Conservation (phyloP, 768 basidiomycete species). For the Russula sp. region DNA sequence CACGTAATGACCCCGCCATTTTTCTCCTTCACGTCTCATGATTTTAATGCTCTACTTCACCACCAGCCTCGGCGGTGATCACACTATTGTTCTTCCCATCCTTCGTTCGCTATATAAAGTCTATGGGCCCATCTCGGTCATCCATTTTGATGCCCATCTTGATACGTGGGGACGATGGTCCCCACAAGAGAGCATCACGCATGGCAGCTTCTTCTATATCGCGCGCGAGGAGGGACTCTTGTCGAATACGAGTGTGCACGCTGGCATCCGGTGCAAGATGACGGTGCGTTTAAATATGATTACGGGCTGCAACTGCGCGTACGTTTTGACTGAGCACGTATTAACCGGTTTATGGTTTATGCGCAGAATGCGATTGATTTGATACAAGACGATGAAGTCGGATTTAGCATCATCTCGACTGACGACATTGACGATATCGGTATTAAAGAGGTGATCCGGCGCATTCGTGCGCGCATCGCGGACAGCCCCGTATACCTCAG, state of each 20-base stretch:
- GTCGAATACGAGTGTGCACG: slow-evolving; percentile 73
- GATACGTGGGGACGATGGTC: slow-evolving; percentile 57
- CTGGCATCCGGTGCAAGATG: slow-evolving; percentile 80
- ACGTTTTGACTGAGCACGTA: too few relatives aligned
- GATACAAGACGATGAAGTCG: slow-evolving; percentile 45
- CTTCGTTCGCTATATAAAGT: slow-evolving; percentile 73
- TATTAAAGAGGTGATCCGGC: slow-evolving; percentile 50
- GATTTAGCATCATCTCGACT: slow-evolving; percentile 72
- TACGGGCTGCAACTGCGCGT: slow-evolving; percentile 9
- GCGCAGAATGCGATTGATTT: too few relatives aligned
- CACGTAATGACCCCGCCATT: slow-evolving; percentile 40
- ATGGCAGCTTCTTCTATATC: slow-evolving; percentile 83
- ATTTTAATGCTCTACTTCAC: too few relatives aligned
- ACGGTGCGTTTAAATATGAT: slow-evolving; percentile 37
- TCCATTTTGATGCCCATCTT: slow-evolving; percentile 40
- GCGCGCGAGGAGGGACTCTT: slow-evolving; percentile 78
- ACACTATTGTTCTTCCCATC: slow-evolving; percentile 85
- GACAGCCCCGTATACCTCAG: slow-evolving; percentile 61
- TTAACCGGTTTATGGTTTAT: too few relatives aligned
- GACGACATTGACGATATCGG: slow-evolving; percentile 85
- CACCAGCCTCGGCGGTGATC: slow-evolving; percentile 69
- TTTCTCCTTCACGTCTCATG: background rate
- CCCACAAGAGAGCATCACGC: slow-evolving; percentile 67
- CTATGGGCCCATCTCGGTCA: slow-evolving; percentile 71
- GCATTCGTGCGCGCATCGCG: too few relatives aligned